A percentile compares a stretch with the other conserved stretches of the same genome.
These are phyloP conservation scores for Monilinia polystroma DNA, from an alignment of 2,329 filamentous ascomycete genomes.

Conservation along the genomic window DNA sequence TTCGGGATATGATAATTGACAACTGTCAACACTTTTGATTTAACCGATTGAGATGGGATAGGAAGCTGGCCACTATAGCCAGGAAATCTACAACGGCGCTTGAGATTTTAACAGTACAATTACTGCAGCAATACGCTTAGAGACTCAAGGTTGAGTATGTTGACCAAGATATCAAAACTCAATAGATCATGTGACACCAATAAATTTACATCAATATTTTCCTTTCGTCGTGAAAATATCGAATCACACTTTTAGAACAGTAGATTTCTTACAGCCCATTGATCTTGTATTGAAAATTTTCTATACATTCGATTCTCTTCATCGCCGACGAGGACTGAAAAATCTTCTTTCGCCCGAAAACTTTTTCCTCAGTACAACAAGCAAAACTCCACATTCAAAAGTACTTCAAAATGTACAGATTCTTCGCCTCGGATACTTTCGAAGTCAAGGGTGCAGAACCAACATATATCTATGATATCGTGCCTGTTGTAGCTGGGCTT, in stretches of 20 bases:
- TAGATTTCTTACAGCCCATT: not conserved
- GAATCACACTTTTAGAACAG: not conserved
- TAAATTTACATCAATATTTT: conserved; percentile 4
- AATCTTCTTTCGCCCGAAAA: conserved; percentile 9
- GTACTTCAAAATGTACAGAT: conserved; percentile 40
- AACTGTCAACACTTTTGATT: not conserved
- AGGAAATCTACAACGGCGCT: not conserved
- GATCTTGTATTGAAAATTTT: not conserved
- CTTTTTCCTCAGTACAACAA: conserved; percentile 6
- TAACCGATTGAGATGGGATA: not conserved
- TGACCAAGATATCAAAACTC: not conserved
- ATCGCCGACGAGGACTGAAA: conserved; percentile 5
- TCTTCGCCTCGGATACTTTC: conserved; percentile 33
- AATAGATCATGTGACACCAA: conserved; percentile 16
- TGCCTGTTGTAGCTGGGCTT: conserved; percentile 35
- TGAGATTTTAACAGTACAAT: not conserved
- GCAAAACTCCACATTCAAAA: conserved; percentile 28
- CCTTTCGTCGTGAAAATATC: not conserved
- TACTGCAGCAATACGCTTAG: not conserved
- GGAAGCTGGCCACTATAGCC: not conserved
- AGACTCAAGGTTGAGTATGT: not conserved
- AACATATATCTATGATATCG: conserved; percentile 48
- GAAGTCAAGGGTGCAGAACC: conserved; percentile 34
- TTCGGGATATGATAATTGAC: conserved; percentile 6
- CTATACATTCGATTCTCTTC: not conserved